Conservation (phyloP, 495 filamentous ascomycete species). For the Alectoria sarmentosa region DNA sequence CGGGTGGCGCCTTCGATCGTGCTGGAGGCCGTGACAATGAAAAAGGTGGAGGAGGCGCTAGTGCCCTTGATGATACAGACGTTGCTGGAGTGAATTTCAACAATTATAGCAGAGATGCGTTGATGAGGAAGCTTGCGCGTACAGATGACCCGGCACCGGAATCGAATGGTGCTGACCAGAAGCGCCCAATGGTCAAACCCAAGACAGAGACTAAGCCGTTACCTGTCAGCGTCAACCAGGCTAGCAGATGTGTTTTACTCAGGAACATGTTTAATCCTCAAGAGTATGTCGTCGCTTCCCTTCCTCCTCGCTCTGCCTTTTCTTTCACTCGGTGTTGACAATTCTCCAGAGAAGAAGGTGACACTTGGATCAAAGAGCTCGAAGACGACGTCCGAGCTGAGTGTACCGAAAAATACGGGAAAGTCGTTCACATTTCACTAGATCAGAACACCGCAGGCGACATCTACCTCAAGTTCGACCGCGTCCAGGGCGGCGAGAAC, state of each 20-base stretch:
- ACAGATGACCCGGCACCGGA: constrained; percentile 74
- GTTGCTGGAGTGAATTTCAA: constrained; percentile 98
- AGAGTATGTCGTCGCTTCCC: constrained; percentile 57
- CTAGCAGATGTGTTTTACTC: constrained; percentile 87
- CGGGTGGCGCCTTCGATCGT: constrained; percentile 77
- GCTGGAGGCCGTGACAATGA: constrained; percentile 86
- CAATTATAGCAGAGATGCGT: constrained; percentile 93
- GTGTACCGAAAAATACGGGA: constrained; percentile 93
- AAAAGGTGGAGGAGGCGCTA: constrained; percentile 81
- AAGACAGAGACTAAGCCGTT: constrained; percentile 74
- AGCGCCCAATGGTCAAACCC: constrained; percentile 65
- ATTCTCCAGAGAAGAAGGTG: constrained; percentile 66
- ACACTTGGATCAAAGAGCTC: constrained; percentile 84
- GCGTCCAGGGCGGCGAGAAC: constrained; percentile 88
- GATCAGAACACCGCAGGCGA: constrained; percentile 92
- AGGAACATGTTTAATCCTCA: constrained; percentile 91
- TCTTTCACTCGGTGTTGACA: constrained; percentile 35
- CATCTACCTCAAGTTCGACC: constrained; percentile 97
- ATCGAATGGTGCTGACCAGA: constrained; percentile 53
- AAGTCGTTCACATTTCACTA: constrained; percentile 94
- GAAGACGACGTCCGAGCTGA: constrained; percentile 91
- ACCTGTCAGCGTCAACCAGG: constrained; percentile 82
- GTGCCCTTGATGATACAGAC: constrained; percentile 95
- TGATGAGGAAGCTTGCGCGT: constrained; percentile 96
- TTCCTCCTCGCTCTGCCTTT: not conserved